These are phyloP conservation scores for Aureobasidium sp. DNA, from an alignment of 2,329 filamentous ascomycete species.

Conservation along the genomic window DNA sequence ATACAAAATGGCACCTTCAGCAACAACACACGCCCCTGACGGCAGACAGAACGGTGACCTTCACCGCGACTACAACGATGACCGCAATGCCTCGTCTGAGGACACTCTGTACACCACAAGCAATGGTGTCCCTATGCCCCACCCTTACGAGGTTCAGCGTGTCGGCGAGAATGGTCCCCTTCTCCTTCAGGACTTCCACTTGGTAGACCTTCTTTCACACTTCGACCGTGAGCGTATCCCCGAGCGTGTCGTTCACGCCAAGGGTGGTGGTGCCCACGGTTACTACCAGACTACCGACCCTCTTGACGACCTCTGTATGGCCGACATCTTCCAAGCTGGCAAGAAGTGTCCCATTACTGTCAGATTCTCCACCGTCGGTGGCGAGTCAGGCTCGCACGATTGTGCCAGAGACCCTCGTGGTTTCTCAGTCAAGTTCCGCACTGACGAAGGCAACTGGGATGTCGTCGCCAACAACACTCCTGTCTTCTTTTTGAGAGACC, in stretches of 20 bases:
- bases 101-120: constrained; percentile 49
- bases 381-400: constrained; percentile 65
- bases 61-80: constrained; percentile 38
- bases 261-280: constrained; percentile 44
- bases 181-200: constrained; percentile 47
- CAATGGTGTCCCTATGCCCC: constrained; percentile 39
- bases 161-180: constrained; percentile 53
- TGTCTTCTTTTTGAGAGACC: constrained; percentile 68
- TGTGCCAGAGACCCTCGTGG: constrained; percentile 66
- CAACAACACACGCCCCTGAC: constrained; percentile 22
- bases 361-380: constrained; percentile 70
- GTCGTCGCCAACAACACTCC: constrained; percentile 68
- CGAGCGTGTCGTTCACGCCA: constrained; percentile 46
- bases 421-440: constrained; percentile 67
- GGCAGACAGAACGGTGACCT: constrained; percentile 31
- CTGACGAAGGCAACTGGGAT: constrained; percentile 68
- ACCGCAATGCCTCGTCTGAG: constrained; percentile 37
- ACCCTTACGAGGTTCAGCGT: constrained; percentile 52
- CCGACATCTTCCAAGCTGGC: constrained; percentile 50
- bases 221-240: constrained; percentile 46
- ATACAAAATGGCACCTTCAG: constrained; percentile 23
- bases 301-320: constrained; percentile 39
- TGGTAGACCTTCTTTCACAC: constrained; percentile 44
- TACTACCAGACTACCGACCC: constrained; percentile 42
- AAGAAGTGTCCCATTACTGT: constrained; percentile 62